Evolutionary conservation across 768 basidiomycete species (phyloP).

Genomic region (Auricularia cornea): DNA sequence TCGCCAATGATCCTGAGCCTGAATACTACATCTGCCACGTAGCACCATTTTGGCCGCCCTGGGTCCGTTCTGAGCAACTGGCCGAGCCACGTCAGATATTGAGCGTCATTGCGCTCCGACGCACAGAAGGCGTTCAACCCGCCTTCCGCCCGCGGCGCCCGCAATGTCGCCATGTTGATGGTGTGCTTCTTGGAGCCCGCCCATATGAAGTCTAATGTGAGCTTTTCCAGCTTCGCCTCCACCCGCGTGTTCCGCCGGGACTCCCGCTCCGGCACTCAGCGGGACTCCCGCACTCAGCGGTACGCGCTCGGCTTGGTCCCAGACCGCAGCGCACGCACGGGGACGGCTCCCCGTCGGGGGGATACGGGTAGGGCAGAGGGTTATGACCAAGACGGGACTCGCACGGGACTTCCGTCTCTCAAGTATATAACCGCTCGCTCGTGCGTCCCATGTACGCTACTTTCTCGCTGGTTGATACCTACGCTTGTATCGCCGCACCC

Average conservation of each 20-base stretch:
- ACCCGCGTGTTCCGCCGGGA: constrained; percentile 16
- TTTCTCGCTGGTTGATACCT: too few relatives aligned
- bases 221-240: constrained; percentile 14
- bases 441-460: too few relatives aligned
- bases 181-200: background rate
- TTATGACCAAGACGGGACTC: too few relatives aligned
- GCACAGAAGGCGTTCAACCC: background rate
- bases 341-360: too few relatives aligned
- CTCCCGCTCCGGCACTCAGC: too few relatives aligned
- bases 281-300: too few relatives aligned
- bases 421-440: too few relatives aligned
- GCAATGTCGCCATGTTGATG: background rate
- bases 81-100: constrained; percentile 8
- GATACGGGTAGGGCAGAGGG: too few relatives aligned
- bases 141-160: background rate
- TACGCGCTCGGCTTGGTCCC: too few relatives aligned
- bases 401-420: too few relatives aligned
- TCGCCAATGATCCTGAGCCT: background rate
- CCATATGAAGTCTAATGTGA: constrained; percentile 23
- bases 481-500: too few relatives aligned
- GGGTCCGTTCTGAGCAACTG: background rate
- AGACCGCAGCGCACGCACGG: too few relatives aligned
- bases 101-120: constrained; percentile 11
- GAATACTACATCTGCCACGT: constrained; percentile 7
- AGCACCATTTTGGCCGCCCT: constrained; percentile 6